These are phyloP conservation scores for Amaranthus tricolor DNA, from an alignment of 179 eudicot genomes.

Conservation along the genomic window DNA sequence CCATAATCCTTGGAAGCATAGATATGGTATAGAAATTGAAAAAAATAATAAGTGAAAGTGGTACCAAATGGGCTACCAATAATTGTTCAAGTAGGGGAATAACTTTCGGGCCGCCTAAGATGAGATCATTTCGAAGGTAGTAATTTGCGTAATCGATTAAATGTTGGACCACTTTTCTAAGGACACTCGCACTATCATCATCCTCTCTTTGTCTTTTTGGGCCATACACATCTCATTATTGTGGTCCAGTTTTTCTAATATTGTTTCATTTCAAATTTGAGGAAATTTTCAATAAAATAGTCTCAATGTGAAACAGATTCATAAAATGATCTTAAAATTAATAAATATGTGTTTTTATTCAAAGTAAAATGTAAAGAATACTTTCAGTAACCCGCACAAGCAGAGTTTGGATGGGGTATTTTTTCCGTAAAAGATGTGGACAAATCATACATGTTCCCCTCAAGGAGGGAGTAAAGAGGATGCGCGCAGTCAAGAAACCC, in stretches of 20 bases:
- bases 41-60: neutral
- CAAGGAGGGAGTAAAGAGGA: no score
- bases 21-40: neutral
- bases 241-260: slow-evolving; percentile 30
- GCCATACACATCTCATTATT: slow-evolving; percentile 24
- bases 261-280: neutral
- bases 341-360: no score
- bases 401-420: no score
- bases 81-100: slow-evolving; percentile 19
- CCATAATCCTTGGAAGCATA: neutral
- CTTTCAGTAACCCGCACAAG: no score
- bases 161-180: slow-evolving; percentile 22
- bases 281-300: no score
- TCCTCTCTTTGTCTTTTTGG: slow-evolving; percentile 27
- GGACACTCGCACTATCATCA: slow-evolving; percentile 16
- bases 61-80: slow-evolving; percentile 26
- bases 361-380: no score
- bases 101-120: slow-evolving; percentile 22
- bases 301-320: no score
- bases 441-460: no score
- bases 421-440: no score
- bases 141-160: slow-evolving; percentile 14
- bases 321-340: no score
- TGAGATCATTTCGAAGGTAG: slow-evolving; percentile 11
- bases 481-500: no score